These are phyloP conservation scores for Penicillium concentricum DNA, from an alignment of 2,329 filamentous ascomycete species.

Conservation along the genomic window DNA sequence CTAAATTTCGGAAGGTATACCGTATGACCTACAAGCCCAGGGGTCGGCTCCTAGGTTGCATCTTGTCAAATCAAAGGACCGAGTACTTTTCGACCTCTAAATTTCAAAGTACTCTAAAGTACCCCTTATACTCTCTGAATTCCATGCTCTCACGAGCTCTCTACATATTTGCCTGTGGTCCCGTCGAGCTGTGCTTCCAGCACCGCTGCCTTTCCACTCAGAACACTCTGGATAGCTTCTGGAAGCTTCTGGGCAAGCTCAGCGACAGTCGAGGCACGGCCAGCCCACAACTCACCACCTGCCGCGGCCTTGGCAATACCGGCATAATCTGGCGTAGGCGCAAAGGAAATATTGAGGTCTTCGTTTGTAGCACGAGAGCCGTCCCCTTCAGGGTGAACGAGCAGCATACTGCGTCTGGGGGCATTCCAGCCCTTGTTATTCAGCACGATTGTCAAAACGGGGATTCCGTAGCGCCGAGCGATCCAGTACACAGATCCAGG, in stretches of 20 bases:
- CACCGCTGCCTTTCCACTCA: constrained; percentile 59
- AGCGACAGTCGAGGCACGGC: constrained; percentile 55
- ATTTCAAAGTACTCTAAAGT: not conserved
- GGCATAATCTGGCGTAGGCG: constrained; percentile 64
- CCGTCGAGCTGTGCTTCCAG: constrained; percentile 61
- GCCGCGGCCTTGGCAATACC: constrained; percentile 67
- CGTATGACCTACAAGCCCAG: no score
- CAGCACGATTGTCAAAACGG: constrained; percentile 64
- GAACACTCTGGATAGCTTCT: constrained; percentile 59
- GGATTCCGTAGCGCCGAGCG: constrained; percentile 63
- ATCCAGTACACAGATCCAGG: constrained; percentile 70
- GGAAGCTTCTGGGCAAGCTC: constrained; percentile 56
- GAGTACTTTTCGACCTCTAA: no score
- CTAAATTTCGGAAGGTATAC: no score
- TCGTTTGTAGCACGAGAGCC: constrained; percentile 62
- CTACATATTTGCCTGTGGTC: constrained; percentile 53
- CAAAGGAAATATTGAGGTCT: constrained; percentile 66
- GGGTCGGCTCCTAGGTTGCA: no score
- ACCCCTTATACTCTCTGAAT: not conserved
- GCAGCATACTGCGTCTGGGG: constrained; percentile 58
- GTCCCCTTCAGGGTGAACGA: constrained; percentile 65
- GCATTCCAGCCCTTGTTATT: constrained; percentile 74
- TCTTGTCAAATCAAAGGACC: no score
- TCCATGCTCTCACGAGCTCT: constrained; percentile 2
- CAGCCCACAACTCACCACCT: constrained; percentile 63